Percentiles rank a stretch among this genome's conserved stretches.
These are phyloP conservation scores for Rugonectria rugulosa DNA, from an alignment of 2,329 filamentous ascomycete species.

Conservation along the genomic window DNA sequence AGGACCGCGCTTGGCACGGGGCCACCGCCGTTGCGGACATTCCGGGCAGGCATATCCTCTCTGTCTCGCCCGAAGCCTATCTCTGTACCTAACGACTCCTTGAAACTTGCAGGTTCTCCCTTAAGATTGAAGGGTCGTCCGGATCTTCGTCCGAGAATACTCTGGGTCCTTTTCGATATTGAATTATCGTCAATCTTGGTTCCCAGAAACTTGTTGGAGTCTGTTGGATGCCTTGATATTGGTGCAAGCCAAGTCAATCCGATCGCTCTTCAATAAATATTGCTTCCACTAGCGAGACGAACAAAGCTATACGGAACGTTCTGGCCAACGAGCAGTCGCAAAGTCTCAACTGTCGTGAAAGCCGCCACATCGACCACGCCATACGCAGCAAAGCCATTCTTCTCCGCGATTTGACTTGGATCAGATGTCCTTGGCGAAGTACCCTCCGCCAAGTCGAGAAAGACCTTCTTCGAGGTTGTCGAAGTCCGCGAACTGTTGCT, in stretches of 20 bases:
- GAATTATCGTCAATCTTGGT: constrained; percentile 21
- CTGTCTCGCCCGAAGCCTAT: constrained; percentile 6
- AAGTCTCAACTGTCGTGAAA: constrained; percentile 84
- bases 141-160: constrained; percentile 27
- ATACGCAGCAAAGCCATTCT: constrained; percentile 81
- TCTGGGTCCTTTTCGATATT: constrained; percentile 18
- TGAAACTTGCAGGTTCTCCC: constrained; percentile 12
- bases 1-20: constrained; percentile 18
- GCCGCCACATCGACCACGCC: constrained; percentile 81
- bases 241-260: constrained; percentile 30
- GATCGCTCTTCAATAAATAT: constrained; percentile 51
- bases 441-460: constrained; percentile 77
- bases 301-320: constrained; percentile 92
- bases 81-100: background rate
- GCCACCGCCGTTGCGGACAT: constrained; percentile 15
- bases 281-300: constrained; percentile 68
- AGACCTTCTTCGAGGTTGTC: constrained; percentile 69
- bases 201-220: constrained; percentile 3
- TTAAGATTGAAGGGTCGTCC: constrained; percentile 21
- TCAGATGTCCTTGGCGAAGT: constrained; percentile 65
- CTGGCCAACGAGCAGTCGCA: constrained; percentile 80
- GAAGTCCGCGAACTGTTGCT: constrained; percentile 41
- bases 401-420: constrained; percentile 73
- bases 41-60: constrained; percentile 8
- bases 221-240: background rate